Evolutionary conservation across 768 basidiomycete species (phyloP), one percentile per base, ranked within the genome.

Genomic region (Gautieria morchelliformis): DNA sequence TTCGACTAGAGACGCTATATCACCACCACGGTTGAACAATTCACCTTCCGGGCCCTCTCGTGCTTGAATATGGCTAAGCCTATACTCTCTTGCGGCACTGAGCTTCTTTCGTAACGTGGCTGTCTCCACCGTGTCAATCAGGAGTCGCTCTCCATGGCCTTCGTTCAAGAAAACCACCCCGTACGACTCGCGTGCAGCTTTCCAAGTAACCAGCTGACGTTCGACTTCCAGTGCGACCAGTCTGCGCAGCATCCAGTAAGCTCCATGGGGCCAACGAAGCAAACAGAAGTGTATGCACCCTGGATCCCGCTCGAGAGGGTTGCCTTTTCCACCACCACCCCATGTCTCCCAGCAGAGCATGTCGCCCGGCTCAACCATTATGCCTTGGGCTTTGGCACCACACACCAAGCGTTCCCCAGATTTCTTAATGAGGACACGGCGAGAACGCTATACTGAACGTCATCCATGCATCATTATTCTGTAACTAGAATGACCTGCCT

Each of bases 271-370:
- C 9, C 8, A 32, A 14, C 20, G 37, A 33, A 52, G 19, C 19
- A 50, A 8, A 5, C 5, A 32, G 24, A 20, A 33, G 30, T 6
- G 5, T 20, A 50, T 50, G n/a, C 48, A 50, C 50, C 65, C 61
- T 15, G 67, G 65, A 17, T 68, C 66, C 14, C 68, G 61, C 35
- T 59, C 61, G 45, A 67, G 58, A 35, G 68, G 65, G 44, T 61
- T 61, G 19, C 48, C 48, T 17, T 50, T 50, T 20, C 48, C 48
- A 15, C 40, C 67, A 65, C 68, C 65, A 42, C 68, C 68, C 68
- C 68, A 69, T 19, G 68, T 69, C 5, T 65, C 61, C 68, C 68
- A 69, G 51, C 65, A 64, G 6, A 69, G 63, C 1, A 66, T 60
- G 61, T 69, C 68, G 12, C 66, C 67, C 30, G 19, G 42, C n/a